Conservation (phyloP, 1,284 basidiomycete species). For the Rhodofomes roseus region DNA sequence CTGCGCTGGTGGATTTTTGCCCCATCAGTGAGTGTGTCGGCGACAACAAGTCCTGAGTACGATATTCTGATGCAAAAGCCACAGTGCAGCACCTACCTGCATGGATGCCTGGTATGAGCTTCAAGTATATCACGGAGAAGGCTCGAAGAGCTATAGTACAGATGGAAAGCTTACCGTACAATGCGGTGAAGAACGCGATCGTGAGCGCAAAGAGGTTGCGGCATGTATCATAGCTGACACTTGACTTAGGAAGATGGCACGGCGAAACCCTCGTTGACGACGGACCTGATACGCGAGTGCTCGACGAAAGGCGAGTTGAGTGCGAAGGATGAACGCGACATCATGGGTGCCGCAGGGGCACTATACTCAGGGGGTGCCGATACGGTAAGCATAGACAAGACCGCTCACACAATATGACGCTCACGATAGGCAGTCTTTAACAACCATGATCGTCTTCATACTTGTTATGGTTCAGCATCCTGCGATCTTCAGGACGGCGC, state of each 20-base stretch:
- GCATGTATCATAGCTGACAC: too few relatives aligned
- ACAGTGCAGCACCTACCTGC: neutral
- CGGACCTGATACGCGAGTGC: slow-evolving; percentile 18
- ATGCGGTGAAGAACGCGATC: slow-evolving; percentile 22
- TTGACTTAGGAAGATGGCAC: slow-evolving; percentile 16
- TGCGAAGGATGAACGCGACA: slow-evolving; percentile 18
- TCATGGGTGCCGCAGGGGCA: slow-evolving; percentile 22
- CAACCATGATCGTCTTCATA: slow-evolving; percentile 28
- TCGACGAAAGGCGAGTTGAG: slow-evolving; percentile 9
- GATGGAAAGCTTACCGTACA: slow-evolving; percentile 21
- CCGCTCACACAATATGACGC: too few relatives aligned
- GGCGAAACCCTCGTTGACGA: slow-evolving; percentile 21
- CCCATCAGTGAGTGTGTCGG: slow-evolving; percentile 16
- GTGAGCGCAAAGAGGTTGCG: neutral
- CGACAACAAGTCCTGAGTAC: neutral
- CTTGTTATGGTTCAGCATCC: slow-evolving; percentile 51
- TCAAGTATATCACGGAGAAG: neutral
- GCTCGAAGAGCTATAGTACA: neutral
- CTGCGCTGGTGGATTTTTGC: slow-evolving; percentile 22
- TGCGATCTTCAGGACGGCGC: slow-evolving; percentile 44
- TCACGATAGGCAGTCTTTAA: too few relatives aligned
- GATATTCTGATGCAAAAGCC: too few relatives aligned
- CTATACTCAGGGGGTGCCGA: slow-evolving; percentile 25
- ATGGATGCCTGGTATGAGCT: neutral
- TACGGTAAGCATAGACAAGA: slow-evolving; percentile 12